A percentile compares a stretch with the other conserved stretches of the same genome.
phyloP scores from a whole-genome alignment of 177 flowering plant species.

The Vitis hybrid region DNA sequence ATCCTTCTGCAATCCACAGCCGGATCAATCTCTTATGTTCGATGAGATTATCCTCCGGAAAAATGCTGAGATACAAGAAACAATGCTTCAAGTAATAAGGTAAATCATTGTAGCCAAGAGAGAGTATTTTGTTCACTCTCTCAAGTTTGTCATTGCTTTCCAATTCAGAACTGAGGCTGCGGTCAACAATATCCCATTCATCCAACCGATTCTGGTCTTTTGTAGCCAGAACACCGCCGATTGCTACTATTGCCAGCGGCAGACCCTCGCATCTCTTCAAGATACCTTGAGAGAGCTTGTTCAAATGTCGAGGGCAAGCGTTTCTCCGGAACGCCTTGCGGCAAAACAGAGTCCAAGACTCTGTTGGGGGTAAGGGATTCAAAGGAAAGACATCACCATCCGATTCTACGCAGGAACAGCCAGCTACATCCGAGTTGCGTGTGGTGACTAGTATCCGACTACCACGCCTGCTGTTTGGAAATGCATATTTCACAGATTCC shows the following conservation, averaged over 20 bases:
- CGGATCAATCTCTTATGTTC: constrained; percentile 19
- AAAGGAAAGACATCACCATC: not conserved
- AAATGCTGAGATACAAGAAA: constrained; percentile 29
- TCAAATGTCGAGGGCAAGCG: constrained; percentile 16
- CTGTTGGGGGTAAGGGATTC: constrained; percentile 12
- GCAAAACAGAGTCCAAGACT: constrained; percentile 26
- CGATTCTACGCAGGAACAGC: not conserved
- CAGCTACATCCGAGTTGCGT: constrained; percentile 18
- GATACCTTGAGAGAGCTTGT: constrained; percentile 12
- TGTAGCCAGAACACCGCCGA: constrained; percentile 25
- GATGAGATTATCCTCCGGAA: constrained; percentile 26
- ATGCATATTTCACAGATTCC: constrained; percentile 18
- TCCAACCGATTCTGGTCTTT: constrained; percentile 12
- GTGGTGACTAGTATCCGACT: constrained; percentile 27
- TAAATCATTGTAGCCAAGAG: constrained; percentile 28
- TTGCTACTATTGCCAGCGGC: constrained; percentile 40
- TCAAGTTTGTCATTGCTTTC: constrained; percentile 8
- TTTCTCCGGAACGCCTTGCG: constrained; percentile 17
- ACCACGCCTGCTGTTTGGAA: constrained; percentile 8
- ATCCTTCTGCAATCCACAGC: constrained; percentile 35
- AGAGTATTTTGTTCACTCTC: constrained; percentile 14
- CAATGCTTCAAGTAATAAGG: constrained; percentile 34
- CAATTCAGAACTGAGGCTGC: constrained; percentile 21
- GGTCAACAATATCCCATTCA: constrained; percentile 23
- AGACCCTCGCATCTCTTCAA: constrained; percentile 30